phyloP scores from a whole-genome alignment of 495 filamentous ascomycete species.

The Diplogelasinospora grovesii region DNA sequence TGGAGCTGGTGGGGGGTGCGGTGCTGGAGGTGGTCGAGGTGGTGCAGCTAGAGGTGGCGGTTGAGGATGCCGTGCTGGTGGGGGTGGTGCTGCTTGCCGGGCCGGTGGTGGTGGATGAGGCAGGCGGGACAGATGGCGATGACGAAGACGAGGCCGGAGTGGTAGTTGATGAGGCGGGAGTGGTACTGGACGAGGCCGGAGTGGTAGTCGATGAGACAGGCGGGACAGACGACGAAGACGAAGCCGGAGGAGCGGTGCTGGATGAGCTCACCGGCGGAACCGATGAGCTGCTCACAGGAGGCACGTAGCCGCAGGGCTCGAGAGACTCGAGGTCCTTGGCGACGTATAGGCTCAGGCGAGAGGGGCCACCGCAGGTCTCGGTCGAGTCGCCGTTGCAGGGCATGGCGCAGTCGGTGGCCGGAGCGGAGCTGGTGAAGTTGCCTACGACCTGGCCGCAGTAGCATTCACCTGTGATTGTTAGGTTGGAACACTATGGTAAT shows the following conservation, averaged over 20 bases:
- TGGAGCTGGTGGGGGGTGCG: neutral
- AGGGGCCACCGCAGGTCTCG: slow-evolving; percentile 41
- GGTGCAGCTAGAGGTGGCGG: slow-evolving; percentile 12
- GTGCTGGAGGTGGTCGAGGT: slow-evolving; percentile 2
- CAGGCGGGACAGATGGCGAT: neutral
- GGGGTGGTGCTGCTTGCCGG: too few relatives aligned
- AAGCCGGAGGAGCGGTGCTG: neutral
- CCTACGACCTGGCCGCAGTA: slow-evolving; percentile 43
- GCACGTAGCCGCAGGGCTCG: slow-evolving; percentile 37
- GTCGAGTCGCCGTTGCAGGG: slow-evolving; percentile 41
- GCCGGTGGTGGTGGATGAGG: neutral
- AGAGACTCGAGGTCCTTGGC: slow-evolving; percentile 35
- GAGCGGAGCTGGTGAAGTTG: slow-evolving; percentile 37
- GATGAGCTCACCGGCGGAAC: slow-evolving; percentile 3
- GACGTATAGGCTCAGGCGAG: slow-evolving; percentile 40
- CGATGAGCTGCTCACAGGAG: slow-evolving; percentile 17
- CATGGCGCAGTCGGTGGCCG: slow-evolving; percentile 35
- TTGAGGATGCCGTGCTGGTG: slow-evolving; percentile 7
- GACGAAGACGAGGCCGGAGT: neutral
- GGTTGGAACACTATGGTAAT: too few relatives aligned
- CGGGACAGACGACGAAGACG: neutral
- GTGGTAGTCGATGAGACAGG: neutral
- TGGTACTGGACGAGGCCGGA: neutral
- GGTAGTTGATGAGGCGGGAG: too few relatives aligned
- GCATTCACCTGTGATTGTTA: slow-evolving; percentile 26